Conservation (phyloP, 306 rosid species). For the Quercus glauca region DNA sequence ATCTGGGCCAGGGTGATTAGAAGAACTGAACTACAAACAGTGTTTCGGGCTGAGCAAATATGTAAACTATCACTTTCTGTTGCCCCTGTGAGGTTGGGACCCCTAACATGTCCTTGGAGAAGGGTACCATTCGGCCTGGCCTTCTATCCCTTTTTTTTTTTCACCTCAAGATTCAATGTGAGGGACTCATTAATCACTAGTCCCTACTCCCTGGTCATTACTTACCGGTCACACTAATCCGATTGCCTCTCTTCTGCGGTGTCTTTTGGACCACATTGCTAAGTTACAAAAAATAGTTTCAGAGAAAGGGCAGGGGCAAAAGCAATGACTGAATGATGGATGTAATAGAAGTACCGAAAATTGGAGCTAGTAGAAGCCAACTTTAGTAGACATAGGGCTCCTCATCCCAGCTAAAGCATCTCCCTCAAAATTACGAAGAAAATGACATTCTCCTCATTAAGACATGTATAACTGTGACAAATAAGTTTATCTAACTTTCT, state of each 20-base stretch:
- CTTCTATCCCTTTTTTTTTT: background rate
- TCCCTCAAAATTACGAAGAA: no score
- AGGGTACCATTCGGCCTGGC: background rate
- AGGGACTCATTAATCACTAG: no score
- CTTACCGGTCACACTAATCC: no score
- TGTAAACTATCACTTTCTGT: conserved; percentile 27
- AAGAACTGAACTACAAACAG: background rate
- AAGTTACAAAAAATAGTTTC: background rate
- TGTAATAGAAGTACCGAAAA: background rate
- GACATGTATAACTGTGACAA: no score
- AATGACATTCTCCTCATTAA: no score
- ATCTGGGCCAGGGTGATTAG: background rate
- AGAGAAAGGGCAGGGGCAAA: background rate
- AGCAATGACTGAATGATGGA: background rate
- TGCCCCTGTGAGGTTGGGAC: conserved; percentile 14
- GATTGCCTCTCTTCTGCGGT: no score
- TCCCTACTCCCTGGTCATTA: no score
- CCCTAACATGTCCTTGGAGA: background rate
- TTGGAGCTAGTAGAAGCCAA: no score
- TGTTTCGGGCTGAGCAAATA: background rate
- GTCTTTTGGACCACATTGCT: background rate
- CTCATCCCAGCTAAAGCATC: no score
- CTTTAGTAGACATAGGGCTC: no score
- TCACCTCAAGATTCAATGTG: no score
- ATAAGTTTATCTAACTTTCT: no score